Conservation (phyloP, 441 rosid genomes). For the Populus hybrid region DNA sequence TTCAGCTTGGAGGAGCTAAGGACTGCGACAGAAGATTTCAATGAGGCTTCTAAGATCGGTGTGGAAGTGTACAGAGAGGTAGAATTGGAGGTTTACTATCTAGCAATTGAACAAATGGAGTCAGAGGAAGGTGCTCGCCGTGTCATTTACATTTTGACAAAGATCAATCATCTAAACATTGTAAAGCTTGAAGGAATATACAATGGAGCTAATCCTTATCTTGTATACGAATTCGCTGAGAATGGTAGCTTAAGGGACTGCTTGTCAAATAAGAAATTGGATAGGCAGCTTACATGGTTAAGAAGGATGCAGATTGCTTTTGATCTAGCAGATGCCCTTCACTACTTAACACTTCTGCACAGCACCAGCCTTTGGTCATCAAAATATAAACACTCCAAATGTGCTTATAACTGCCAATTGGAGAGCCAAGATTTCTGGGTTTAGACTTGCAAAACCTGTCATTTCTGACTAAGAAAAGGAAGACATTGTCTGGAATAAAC, state of each 20-base stretch:
- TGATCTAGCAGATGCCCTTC: constrained; percentile 35
- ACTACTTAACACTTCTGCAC: constrained; percentile 32
- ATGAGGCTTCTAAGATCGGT: constrained; percentile 20
- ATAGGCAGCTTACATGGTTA: constrained; percentile 30
- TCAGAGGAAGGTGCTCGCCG: constrained; percentile 19
- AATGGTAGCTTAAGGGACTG: constrained; percentile 22
- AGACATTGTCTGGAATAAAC: not conserved
- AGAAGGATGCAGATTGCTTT: constrained; percentile 34
- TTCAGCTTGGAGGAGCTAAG: constrained; percentile 35
- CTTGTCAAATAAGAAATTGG: constrained; percentile 15
- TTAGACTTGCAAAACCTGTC: constrained; percentile 5
- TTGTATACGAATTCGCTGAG: constrained; percentile 30
- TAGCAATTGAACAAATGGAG: constrained; percentile 22
- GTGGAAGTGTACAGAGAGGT: constrained; percentile 19
- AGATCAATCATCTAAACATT: constrained; percentile 29
- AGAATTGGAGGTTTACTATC: constrained; percentile 18
- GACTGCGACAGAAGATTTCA: constrained; percentile 29
- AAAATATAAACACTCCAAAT: constrained; percentile 6
- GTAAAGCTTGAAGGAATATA: constrained; percentile 28
- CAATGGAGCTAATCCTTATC: constrained; percentile 20
- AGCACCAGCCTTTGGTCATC: constrained; percentile 26
- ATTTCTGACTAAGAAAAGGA: not conserved
- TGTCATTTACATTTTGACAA: constrained; percentile 29
- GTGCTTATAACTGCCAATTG: constrained; percentile 4
- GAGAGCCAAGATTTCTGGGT: constrained; percentile 13